A percentile compares a stretch with the other conserved stretches of the same genome.
phyloP scores from a whole-genome alignment of 73 alveolate genomes.

The Symbiodinium natans region DNA sequence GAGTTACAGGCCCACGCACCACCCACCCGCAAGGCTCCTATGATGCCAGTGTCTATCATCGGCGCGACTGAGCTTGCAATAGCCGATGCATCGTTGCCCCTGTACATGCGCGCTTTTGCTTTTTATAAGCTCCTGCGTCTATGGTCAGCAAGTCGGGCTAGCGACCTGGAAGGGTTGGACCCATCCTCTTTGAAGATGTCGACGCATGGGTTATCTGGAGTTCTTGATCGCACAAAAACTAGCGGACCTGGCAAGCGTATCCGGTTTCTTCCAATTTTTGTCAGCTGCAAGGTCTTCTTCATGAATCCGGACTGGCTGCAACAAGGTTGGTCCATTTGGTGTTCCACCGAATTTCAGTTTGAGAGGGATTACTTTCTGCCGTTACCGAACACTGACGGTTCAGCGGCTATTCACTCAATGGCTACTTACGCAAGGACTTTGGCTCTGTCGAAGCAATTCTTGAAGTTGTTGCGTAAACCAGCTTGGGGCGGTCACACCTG shows the following conservation, averaged over 20 bases:
- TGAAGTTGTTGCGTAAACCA: not conserved
- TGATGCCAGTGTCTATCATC: not conserved
- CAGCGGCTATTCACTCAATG: not conserved
- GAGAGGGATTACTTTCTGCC: slow-evolving; percentile 12
- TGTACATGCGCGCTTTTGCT: not conserved
- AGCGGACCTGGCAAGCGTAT: slow-evolving; percentile 34
- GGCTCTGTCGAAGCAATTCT: not conserved
- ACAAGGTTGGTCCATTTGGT: not conserved
- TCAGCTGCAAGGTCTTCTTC: not conserved
- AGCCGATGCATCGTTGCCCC: not conserved
- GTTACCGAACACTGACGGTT: not conserved
- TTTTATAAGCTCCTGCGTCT: not conserved
- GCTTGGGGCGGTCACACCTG: not conserved
- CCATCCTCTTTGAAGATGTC: not conserved
- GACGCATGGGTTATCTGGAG: slow-evolving; percentile 7
- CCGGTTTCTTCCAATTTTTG: slow-evolving; percentile 17
- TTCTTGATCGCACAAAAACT: slow-evolving; percentile 26
- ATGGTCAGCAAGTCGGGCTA: not conserved
- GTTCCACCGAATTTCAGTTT: not conserved
- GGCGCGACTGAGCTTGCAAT: not conserved
- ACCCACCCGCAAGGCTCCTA: not conserved
- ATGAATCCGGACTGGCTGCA: not conserved
- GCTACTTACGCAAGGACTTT: not conserved
- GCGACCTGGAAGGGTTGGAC: slow-evolving; percentile 1
- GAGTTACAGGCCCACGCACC: not conserved